A percentile compares a stretch with the other conserved stretches of the same genome.
phyloP scores from a whole-genome alignment of 2,329 filamentous ascomycete species.

The Neobulgaria alba region DNA sequence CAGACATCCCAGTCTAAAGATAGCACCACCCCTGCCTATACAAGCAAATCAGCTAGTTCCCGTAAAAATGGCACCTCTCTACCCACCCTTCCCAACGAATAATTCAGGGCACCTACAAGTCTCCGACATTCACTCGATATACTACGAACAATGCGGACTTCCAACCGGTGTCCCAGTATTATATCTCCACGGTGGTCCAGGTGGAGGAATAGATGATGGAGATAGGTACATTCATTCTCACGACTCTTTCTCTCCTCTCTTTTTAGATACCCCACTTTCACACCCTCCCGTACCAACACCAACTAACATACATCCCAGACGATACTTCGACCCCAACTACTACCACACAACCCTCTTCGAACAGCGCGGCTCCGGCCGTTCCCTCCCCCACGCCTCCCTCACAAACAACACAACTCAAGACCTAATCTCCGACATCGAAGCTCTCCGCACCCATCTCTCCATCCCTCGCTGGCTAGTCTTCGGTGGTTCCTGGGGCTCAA shows the following conservation, averaged over 20 bases:
- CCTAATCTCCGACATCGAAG: conserved; percentile 38
- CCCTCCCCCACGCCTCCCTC: conserved; percentile 33
- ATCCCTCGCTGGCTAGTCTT: conserved; percentile 39
- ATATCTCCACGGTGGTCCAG: conserved; percentile 37
- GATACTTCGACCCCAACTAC: conserved; percentile 36
- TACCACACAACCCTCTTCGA: conserved; percentile 39
- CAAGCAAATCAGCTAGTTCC: too few relatives aligned
- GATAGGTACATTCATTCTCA: too few relatives aligned
- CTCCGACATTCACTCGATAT: conserved; percentile 22
- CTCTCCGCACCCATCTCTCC: conserved; percentile 33
- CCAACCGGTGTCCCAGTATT: conserved; percentile 28
- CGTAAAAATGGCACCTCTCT: conserved; percentile 24
- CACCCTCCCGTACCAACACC: too few relatives aligned
- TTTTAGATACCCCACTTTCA: background rate
- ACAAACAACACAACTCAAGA: conserved; percentile 37
- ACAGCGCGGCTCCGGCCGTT: conserved; percentile 38
- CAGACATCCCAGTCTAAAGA: too few relatives aligned
- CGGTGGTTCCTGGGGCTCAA: conserved; percentile 40
- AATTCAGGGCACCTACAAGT: conserved; percentile 24
- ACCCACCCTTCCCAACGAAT: conserved; percentile 17
- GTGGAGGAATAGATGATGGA: conserved; percentile 29
- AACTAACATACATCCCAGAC: conserved; percentile 20
- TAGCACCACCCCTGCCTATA: too few relatives aligned
- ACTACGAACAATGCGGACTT: conserved; percentile 23
- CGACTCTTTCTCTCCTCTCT: background rate